A percentile compares a stretch with the other conserved stretches of the same genome.
These are phyloP conservation scores for Zalaria obscura DNA, from an alignment of 2,329 filamentous ascomycete species.

Conservation along the genomic window DNA sequence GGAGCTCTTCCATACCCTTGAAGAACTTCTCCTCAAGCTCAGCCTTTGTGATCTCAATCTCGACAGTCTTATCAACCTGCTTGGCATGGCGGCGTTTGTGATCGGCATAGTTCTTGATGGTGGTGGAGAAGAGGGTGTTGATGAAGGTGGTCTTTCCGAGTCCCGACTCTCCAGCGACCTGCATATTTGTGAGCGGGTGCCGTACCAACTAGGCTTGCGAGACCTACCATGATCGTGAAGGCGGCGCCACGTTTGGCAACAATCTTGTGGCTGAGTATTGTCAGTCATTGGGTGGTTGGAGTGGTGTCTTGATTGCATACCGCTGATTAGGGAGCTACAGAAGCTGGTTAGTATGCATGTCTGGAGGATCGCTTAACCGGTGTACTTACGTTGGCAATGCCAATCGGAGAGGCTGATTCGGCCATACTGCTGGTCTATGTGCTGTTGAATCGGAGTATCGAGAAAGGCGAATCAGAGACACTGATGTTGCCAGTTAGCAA, in stretches of 20 bases:
- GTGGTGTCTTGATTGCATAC: constrained; percentile 23
- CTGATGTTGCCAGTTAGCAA: too few relatives aligned
- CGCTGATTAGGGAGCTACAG: constrained; percentile 53
- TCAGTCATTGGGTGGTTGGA: too few relatives aligned
- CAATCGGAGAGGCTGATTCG: constrained; percentile 53
- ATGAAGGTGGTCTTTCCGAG: constrained; percentile 99
- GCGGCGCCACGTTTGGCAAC: constrained; percentile 78
- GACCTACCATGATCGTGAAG: constrained; percentile 93
- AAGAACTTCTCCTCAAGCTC: constrained; percentile 99
- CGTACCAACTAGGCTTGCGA: not conserved
- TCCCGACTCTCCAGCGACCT: constrained; percentile 97
- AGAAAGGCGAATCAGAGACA: too few relatives aligned
- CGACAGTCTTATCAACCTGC: constrained; percentile 98
- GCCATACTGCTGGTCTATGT: constrained; percentile 33
- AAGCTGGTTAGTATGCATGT: constrained; percentile 17
- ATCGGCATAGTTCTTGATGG: constrained; percentile 99
- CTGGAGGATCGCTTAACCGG: not conserved
- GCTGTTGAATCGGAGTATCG: not conserved
- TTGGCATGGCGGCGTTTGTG: constrained; percentile 98
- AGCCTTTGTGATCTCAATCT: constrained; percentile 99
- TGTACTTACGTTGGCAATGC: constrained; percentile 56
- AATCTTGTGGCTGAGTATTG: constrained; percentile 47
- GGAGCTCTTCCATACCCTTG: constrained; percentile 54
- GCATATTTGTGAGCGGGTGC: constrained; percentile 14
- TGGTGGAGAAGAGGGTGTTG: constrained; percentile 99